These are phyloP conservation scores for Podaxis rugospora DNA, from an alignment of 768 basidiomycete genomes.

Conservation along the genomic window DNA sequence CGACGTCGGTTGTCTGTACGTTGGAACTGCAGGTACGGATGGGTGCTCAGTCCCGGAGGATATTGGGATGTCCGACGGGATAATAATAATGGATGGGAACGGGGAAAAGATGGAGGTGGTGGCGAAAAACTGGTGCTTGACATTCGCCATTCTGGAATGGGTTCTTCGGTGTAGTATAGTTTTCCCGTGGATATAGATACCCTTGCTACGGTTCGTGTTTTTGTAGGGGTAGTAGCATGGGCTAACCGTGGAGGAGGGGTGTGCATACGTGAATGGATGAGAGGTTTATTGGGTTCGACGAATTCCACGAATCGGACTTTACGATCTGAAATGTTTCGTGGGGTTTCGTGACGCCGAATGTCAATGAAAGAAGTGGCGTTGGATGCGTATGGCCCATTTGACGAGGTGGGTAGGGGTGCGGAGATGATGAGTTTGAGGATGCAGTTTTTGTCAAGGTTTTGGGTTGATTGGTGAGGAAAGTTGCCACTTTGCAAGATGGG, in stretches of 20 bases:
- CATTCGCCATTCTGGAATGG: background rate
- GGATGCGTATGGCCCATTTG: background rate
- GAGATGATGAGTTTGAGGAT: conserved; percentile 7
- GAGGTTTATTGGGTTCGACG: background rate
- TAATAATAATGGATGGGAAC: background rate
- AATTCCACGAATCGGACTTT: conserved; percentile 1
- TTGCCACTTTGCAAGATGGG: background rate
- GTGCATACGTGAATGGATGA: background rate
- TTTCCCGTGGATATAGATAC: conserved; percentile 4
- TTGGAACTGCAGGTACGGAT: background rate
- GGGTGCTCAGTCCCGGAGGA: background rate
- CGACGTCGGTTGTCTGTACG: background rate
- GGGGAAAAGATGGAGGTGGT: background rate
- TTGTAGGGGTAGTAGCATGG: background rate
- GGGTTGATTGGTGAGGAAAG: background rate
- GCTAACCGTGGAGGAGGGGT: background rate
- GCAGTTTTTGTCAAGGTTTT: background rate
- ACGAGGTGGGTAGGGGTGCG: background rate
- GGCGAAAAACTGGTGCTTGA: conserved; percentile 4
- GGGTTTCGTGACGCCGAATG: background rate
- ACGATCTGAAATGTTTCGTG: background rate
- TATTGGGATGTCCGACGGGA: background rate
- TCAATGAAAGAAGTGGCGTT: conserved; percentile 3
- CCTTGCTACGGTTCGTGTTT: conserved; percentile 1
- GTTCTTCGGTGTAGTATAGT: conserved; percentile 8